These are phyloP conservation scores for Pseudocercospora cruenta DNA, from an alignment of 2,329 filamentous ascomycete species.

Conservation along the genomic window DNA sequence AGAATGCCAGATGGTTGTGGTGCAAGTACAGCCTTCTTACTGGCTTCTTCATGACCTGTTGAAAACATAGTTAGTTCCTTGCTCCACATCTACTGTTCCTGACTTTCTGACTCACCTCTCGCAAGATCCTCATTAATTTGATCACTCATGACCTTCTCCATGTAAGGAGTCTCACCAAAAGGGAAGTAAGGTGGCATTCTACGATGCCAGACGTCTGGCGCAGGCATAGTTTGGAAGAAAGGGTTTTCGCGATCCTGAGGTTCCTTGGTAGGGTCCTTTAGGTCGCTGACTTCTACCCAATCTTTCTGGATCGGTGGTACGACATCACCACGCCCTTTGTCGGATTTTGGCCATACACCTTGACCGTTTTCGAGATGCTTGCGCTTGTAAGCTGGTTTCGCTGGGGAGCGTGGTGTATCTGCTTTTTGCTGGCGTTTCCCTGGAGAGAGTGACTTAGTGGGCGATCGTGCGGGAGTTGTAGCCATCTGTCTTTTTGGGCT, in stretches of 20 bases:
- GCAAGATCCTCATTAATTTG: constrained; percentile 36
- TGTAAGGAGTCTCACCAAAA: constrained; percentile 39
- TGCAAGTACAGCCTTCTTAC: neutral
- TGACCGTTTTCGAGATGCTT: neutral
- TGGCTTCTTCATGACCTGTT: neutral
- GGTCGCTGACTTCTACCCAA: neutral
- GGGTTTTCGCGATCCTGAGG: constrained; percentile 27
- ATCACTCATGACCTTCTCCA: constrained; percentile 32
- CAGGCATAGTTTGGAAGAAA: constrained; percentile 36
- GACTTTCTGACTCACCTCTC: constrained; percentile 28
- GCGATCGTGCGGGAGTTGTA: neutral
- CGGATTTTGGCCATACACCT: neutral
- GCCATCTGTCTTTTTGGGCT: neutral
- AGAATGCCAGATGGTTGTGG: neutral
- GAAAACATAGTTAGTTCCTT: neutral
- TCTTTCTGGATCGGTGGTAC: constrained; percentile 22
- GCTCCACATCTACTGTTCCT: neutral
- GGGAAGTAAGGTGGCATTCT: constrained; percentile 36
- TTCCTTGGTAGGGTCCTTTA: neutral
- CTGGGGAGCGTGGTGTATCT: neutral
- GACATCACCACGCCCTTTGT: constrained; percentile 11
- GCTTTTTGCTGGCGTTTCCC: neutral
- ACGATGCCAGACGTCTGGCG: constrained; percentile 36
- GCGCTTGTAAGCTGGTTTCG: neutral
- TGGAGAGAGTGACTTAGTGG: neutral